Conservation (phyloP, 495 filamentous ascomycete genomes). For the Terfezia boudieri region DNA sequence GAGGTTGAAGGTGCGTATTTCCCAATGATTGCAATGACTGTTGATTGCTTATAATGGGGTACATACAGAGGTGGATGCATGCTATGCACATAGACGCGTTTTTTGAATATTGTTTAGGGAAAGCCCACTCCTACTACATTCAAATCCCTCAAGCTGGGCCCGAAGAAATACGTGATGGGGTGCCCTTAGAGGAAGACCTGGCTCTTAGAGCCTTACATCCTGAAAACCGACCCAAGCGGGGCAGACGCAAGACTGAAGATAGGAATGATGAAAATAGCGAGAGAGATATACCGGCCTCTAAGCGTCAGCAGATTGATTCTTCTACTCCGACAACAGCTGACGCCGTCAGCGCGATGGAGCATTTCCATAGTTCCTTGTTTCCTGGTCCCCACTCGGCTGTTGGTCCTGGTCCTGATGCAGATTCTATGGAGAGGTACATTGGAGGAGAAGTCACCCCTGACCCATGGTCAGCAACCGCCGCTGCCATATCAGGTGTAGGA, state of each 20-base stretch:
- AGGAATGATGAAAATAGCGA: constrained; percentile 32
- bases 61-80: constrained; percentile 73
- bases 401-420: constrained; percentile 36
- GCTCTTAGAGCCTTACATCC: constrained; percentile 75
- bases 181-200: constrained; percentile 76
- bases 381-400: constrained; percentile 32
- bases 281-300: constrained; percentile 23
- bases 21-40: neutral
- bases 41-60: neutral
- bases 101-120: constrained; percentile 71
- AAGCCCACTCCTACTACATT: constrained; percentile 62
- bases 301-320: constrained; percentile 47
- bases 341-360: constrained; percentile 27
- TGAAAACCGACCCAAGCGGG: constrained; percentile 73
- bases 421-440: constrained; percentile 24
- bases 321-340: constrained; percentile 32
- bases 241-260: constrained; percentile 62
- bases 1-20: constrained; percentile 52
- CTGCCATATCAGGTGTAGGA: neutral
- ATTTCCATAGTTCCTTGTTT: constrained; percentile 18
- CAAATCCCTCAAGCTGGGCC: constrained; percentile 48
- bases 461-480: constrained; percentile 31
- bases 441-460: constrained; percentile 21
- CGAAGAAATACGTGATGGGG: constrained; percentile 57
- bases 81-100: constrained; percentile 96